phyloP scores from a whole-genome alignment of 441 rosid species.

The Jatropha multifida region DNA sequence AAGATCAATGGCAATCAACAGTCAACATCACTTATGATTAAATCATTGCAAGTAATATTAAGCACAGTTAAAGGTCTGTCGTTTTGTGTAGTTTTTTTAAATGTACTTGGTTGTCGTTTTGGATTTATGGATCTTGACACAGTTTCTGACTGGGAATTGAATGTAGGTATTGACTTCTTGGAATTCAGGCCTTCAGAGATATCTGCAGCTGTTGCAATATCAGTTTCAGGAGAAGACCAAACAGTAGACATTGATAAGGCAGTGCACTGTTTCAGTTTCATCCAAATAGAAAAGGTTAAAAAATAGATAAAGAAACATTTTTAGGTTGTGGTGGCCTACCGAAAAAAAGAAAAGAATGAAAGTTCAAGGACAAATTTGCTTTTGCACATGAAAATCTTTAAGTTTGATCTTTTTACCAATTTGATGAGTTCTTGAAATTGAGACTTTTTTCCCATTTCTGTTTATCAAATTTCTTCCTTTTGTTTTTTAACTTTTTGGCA shows the following conservation, averaged over 20 bases:
- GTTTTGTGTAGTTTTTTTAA: background rate
- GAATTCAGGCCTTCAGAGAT: conserved; percentile 74
- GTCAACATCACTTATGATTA: conserved; percentile 26
- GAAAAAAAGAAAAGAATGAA: conserved; percentile 10
- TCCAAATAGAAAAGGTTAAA: conserved; percentile 47
- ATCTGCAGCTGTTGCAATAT: conserved; percentile 68
- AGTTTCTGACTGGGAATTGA: conserved; percentile 31
- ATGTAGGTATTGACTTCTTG: conserved; percentile 61
- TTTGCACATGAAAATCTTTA: conserved; percentile 9
- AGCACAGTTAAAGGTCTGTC: conserved; percentile 47
- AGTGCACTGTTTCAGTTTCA: conserved; percentile 35
- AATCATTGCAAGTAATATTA: conserved; percentile 45
- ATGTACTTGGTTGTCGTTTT: conserved; percentile 5
- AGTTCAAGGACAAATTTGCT: conserved; percentile 22
- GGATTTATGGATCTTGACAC: conserved; percentile 26
- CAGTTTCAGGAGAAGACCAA: conserved; percentile 38
- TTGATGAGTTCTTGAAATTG: conserved; percentile 6
- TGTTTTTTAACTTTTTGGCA: conserved; percentile 24
- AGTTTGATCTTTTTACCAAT: conserved; percentile 16
- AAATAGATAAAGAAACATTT: background rate
- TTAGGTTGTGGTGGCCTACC: conserved; percentile 18
- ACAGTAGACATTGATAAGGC: conserved; percentile 44
- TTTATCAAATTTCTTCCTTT: no score
- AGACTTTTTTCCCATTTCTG: background rate
- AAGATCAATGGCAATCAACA: conserved; percentile 41